A percentile compares a stretch with the other conserved stretches of the same genome.
Conservation (phyloP, 106 monocot species). For the Phalaenopsis aphrodite region DNA sequence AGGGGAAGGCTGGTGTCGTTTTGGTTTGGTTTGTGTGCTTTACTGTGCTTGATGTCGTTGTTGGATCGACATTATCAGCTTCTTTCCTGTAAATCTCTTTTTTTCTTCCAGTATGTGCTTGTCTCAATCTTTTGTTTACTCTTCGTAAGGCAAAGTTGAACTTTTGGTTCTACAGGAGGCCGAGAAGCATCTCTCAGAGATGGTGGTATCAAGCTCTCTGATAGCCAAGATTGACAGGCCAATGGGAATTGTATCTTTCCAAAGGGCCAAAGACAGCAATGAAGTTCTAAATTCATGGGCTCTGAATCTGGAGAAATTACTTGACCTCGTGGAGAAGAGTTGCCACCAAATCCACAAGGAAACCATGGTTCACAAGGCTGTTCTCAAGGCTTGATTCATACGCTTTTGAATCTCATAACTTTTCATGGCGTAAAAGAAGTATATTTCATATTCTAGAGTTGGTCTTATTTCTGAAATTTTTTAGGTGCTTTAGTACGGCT, state of each 20-base stretch:
- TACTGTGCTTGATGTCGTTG: too few species aligned
- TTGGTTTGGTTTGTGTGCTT: too few species aligned
- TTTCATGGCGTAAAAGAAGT: not conserved
- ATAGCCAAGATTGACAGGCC: constrained; percentile 83
- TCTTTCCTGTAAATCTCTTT: too few species aligned
- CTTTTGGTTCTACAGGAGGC: constrained; percentile 49
- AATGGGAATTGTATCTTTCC: constrained; percentile 67
- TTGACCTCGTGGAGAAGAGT: constrained; percentile 97
- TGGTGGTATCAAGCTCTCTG: constrained; percentile 85
- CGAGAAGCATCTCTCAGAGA: constrained; percentile 91
- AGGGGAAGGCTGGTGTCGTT: too few species aligned
- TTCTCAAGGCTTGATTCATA: constrained; percentile 26
- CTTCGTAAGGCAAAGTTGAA: not conserved
- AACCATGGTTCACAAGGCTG: constrained; percentile 89
- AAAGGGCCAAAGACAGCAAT: constrained; percentile 73
- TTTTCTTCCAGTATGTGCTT: too few species aligned
- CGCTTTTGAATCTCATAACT: not conserved
- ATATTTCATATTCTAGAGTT: too few species aligned
- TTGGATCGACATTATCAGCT: too few species aligned
- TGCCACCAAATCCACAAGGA: constrained; percentile 99
- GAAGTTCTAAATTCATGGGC: constrained; percentile 89
- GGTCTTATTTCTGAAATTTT: too few species aligned
- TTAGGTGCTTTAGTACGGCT: not conserved
- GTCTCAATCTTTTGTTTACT: too few species aligned
- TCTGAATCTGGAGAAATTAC: constrained; percentile 76